Percentiles rank a stretch among this genome's conserved stretches.
phyloP scores from a whole-genome alignment of 345 rosid genomes.

The Eucalyptus sp. region DNA sequence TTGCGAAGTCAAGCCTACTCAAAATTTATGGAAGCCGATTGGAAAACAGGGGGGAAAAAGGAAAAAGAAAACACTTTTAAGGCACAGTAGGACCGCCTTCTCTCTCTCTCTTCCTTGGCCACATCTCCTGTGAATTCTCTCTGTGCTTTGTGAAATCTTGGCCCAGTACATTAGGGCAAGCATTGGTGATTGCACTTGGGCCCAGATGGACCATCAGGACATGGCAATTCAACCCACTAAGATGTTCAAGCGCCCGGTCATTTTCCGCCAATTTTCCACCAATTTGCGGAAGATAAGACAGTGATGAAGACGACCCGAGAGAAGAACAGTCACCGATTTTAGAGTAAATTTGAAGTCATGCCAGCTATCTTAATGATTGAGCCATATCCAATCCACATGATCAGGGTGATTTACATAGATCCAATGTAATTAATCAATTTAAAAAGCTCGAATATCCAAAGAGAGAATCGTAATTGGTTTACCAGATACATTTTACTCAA shows the following conservation, averaged over 20 bases:
- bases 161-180: not conserved
- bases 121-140: not conserved
- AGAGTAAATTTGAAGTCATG: not conserved
- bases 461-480: accelerated
- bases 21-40: not conserved
- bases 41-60: not conserved
- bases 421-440: not conserved
- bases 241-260: not conserved
- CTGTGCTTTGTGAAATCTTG: not conserved
- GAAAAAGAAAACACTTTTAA: not conserved
- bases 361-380: not conserved
- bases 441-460: not conserved
- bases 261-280: not conserved
- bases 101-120: not conserved
- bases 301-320: not conserved
- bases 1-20: not conserved
- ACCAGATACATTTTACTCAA: not conserved
- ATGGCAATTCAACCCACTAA: not conserved
- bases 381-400: not conserved
- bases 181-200: not conserved
- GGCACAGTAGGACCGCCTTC: not conserved
- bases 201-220: not conserved
- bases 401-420: not conserved
- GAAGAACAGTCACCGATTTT: not conserved
- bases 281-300: not conserved